Percentiles rank a stretch among this genome's conserved stretches.
Evolutionary conservation across 768 basidiomycete species (phyloP).

Genomic region (Bullera alba): DNA sequence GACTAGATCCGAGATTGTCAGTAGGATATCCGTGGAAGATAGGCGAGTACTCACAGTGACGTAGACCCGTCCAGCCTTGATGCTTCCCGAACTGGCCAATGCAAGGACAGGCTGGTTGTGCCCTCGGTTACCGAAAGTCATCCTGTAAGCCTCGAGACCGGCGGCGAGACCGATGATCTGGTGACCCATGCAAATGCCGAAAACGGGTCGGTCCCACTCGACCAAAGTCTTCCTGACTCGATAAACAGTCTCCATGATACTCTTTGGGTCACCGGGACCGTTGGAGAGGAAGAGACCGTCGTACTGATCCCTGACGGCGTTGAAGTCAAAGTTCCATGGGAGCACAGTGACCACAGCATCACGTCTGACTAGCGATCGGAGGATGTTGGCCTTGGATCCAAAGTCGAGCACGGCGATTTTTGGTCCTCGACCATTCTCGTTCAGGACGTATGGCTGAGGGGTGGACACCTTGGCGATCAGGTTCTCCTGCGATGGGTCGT

Average conservation of each 20-base stretch:
- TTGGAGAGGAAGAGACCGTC: conserved; percentile 96
- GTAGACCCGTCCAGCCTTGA: conserved; percentile 92
- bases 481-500: conserved; percentile 88
- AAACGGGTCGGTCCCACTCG: conserved; percentile 90
- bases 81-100: conserved; percentile 82
- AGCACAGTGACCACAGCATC: conserved; percentile 88
- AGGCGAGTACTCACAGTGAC: conserved; percentile 55
- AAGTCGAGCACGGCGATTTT: conserved; percentile 95
- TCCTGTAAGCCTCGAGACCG: conserved; percentile 90
- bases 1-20: conserved; percentile 14
- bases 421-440: conserved; percentile 68
- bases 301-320: conserved; percentile 75
- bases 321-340: conserved; percentile 98
- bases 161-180: conserved; percentile 97
- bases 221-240: conserved; percentile 71
- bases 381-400: conserved; percentile 94
- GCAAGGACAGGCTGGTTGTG: conserved; percentile 99
- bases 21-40: neutral
- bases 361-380: conserved; percentile 82
- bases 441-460: conserved; percentile 71
- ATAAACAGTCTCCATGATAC: conserved; percentile 76
- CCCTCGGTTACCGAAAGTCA: conserved; percentile 99
- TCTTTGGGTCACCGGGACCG: conserved; percentile 88
- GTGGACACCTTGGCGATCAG: conserved; percentile 91
- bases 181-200: conserved; percentile 99